These are phyloP conservation scores for Ustilago lituana DNA, from an alignment of 1,284 basidiomycete genomes.

Conservation along the genomic window DNA sequence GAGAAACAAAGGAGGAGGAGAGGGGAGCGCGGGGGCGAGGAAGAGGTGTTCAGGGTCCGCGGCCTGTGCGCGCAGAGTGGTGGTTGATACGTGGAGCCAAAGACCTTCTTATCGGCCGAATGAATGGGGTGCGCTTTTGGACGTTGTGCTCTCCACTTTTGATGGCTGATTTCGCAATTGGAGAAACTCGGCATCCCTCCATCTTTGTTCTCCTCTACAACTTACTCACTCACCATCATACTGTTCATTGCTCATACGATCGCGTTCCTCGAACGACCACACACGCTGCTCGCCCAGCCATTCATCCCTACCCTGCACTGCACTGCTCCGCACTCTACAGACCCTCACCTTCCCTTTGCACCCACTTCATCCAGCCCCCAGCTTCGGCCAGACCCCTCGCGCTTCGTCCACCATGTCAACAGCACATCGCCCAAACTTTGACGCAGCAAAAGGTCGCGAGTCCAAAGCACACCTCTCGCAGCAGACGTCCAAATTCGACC, in stretches of 20 bases:
- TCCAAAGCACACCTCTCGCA: conserved; percentile 49
- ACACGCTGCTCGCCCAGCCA: neutral
- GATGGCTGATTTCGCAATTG: neutral
- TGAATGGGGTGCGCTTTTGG: no score
- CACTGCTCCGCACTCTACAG: no score
- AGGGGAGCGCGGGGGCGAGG: conserved; percentile 20
- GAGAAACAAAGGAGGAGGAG: neutral
- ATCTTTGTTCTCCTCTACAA: no score
- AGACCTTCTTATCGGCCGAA: conserved; percentile 35
- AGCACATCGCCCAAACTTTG: conserved; percentile 65
- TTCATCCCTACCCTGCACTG: neutral
- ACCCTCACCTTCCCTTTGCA: no score
- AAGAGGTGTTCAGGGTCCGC: neutral
- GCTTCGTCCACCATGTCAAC: conserved; percentile 63
- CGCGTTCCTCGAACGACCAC: no score
- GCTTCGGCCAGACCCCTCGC: no score
- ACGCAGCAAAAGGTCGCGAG: conserved; percentile 53
- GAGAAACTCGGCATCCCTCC: no score
- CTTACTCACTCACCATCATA: neutral
- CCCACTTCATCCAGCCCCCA: neutral
- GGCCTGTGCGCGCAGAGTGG: conserved; percentile 10
- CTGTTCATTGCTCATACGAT: no score
- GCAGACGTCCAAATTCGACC: conserved; percentile 17
- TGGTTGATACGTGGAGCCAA: conserved; percentile 20
- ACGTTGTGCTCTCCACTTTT: conserved; percentile 5